phyloP scores from a whole-genome alignment of 441 rosid genomes.

The Corymbia citriodora region DNA sequence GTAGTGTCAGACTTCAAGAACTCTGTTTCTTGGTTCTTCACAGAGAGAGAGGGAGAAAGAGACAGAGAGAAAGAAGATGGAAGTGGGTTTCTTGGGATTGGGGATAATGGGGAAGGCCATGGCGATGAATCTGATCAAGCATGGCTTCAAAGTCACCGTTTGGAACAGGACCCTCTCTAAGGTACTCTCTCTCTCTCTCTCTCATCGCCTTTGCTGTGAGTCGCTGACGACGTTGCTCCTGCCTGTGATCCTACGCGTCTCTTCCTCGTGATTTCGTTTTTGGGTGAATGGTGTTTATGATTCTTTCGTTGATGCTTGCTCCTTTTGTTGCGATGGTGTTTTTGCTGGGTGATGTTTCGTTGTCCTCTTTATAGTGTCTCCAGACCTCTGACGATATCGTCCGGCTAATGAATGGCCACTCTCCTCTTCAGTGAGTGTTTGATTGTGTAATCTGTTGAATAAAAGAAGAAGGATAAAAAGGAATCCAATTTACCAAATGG shows the following conservation, averaged over 20 bases:
- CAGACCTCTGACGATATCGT: slow-evolving; percentile 51
- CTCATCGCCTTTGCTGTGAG: neutral
- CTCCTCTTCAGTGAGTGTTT: neutral
- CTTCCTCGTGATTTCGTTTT: neutral
- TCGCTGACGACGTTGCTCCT: neutral
- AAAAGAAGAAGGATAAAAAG: neutral
- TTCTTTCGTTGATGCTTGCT: neutral
- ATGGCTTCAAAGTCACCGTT: slow-evolving; percentile 88
- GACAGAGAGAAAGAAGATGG: slow-evolving; percentile 41
- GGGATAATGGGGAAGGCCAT: slow-evolving; percentile 99
- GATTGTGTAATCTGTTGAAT: neutral
- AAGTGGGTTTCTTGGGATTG: slow-evolving; percentile 85
- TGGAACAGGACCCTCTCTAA: slow-evolving; percentile 96
- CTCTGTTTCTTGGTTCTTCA: neutral
- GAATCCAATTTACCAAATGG: neutral
- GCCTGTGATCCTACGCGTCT: neutral
- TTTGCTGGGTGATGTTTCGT: neutral
- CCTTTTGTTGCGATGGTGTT: neutral
- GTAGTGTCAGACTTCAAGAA: neutral
- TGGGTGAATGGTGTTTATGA: neutral
- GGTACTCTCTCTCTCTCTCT: slow-evolving; percentile 32
- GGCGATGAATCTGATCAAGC: slow-evolving; percentile 68
- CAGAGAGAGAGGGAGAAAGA: neutral
- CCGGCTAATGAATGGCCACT: slow-evolving; percentile 37
- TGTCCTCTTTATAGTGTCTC: slow-evolving; percentile 30